These are phyloP conservation scores for Handroanthus guayacan DNA, from an alignment of 257 asterid species.

Conservation along the genomic window DNA sequence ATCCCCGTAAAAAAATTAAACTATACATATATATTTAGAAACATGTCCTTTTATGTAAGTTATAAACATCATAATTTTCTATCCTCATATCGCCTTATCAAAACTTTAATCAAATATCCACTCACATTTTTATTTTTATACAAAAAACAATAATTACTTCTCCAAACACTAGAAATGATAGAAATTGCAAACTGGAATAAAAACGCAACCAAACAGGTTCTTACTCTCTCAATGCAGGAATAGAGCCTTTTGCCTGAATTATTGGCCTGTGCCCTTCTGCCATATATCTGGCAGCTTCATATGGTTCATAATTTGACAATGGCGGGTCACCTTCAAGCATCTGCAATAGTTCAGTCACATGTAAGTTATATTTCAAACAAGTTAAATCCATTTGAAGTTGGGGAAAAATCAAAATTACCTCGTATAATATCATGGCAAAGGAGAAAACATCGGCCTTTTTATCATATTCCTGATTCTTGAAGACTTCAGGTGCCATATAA, in stretches of 20 bases:
- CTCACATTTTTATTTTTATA: too few relatives aligned
- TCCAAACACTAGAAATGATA: too few relatives aligned
- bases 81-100: too few relatives aligned
- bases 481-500: constrained; percentile 99
- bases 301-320: constrained; percentile 77
- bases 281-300: constrained; percentile 88
- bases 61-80: too few relatives aligned
- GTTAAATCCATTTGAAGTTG: background rate
- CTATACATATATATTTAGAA: too few relatives aligned
- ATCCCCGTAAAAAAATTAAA: too few relatives aligned
- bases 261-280: constrained; percentile 94
- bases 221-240: constrained; percentile 86
- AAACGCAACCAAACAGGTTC: constrained; percentile 34
- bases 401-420: constrained; percentile 57
- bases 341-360: constrained; percentile 51
- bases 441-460: constrained; percentile 97
- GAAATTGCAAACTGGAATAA: background rate
- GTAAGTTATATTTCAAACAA: constrained; percentile 10
- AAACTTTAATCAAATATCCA: too few relatives aligned
- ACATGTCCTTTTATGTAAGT: too few relatives aligned
- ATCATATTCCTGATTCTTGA: constrained; percentile 92
- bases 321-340: constrained; percentile 99
- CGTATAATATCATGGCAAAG: constrained; percentile 91
- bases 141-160: too few relatives aligned
- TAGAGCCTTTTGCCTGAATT: constrained; percentile 68